Conservation (phyloP, 768 basidiomycete genomes). For the Nevesoporus exiguus region DNA sequence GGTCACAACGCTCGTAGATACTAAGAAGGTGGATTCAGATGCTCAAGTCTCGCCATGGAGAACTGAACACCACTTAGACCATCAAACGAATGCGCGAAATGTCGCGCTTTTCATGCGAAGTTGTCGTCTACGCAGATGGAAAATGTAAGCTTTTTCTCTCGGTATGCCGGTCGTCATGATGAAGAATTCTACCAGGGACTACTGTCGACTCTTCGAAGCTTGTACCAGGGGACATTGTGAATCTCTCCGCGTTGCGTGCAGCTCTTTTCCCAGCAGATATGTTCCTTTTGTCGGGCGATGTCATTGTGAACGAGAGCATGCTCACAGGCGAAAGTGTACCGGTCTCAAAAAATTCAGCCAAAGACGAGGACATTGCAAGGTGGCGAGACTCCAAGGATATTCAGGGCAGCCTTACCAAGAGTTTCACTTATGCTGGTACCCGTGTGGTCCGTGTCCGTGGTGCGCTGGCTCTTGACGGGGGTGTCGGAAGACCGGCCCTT, state of each 20-base stretch:
- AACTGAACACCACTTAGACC: slow-evolving; percentile 49
- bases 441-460: slow-evolving; percentile 84
- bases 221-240: slow-evolving; percentile 90
- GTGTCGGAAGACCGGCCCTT: slow-evolving; percentile 58
- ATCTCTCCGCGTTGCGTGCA: slow-evolving; percentile 75
- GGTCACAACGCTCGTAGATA: slow-evolving; percentile 83
- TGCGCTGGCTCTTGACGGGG: slow-evolving; percentile 49
- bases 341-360: slow-evolving; percentile 85
- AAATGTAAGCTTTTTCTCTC: slow-evolving; percentile 51
- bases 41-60: not conserved
- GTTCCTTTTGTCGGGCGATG: slow-evolving; percentile 91
- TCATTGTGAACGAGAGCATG: slow-evolving; percentile 99
- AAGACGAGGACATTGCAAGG: slow-evolving; percentile 67
- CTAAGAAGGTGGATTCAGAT: slow-evolving; percentile 64
- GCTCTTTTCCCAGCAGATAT: slow-evolving; percentile 84
- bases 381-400: slow-evolving; percentile 68
- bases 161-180: not conserved
- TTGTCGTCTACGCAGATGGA: slow-evolving; percentile 65
- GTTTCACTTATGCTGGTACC: slow-evolving; percentile 89
- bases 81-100: slow-evolving; percentile 93
- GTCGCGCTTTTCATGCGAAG: slow-evolving; percentile 83
- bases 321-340: slow-evolving; percentile 98
- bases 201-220: slow-evolving; percentile 71
- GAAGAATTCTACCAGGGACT: slow-evolving; percentile 48
- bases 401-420: slow-evolving; percentile 62